Base-by-base conservation (phyloP, 1,284 basidiomycete species). In the Vanrija sp. region DNA sequence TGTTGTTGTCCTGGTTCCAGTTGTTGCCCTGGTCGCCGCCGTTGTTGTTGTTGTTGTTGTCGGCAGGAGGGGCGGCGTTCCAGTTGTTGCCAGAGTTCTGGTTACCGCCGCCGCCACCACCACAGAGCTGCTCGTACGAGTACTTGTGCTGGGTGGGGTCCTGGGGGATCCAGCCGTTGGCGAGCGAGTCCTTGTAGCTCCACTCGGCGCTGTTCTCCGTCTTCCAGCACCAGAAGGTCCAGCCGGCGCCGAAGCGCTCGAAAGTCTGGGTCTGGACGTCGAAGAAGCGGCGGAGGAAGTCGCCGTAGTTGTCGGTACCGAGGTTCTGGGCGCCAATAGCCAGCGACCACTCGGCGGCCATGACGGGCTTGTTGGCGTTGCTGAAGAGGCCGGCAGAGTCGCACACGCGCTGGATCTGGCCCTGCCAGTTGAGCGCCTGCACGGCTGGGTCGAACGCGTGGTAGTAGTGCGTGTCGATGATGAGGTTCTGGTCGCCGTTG, bases 401-500 rank as follows among this genome's bases (percentile, higher is more conserved):
- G 68, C 89, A 93, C 6, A 86, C 73, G 51, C 75, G 61, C 59
- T 64, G 39, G 48, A 93, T 85, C 65, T 92, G 89, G 57, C 85
- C 70, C 50, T 81, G 77, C 58, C 80, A 78, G 31, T 82, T 77
- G 37, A 83, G 79, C 24, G 75, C 67, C 9, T 87, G 77, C 66
- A 85, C 82, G 9, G 68, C 68, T 62, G 82, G 77, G 62, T 82
- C 84, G 75, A 90, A 89, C 48, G 89, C 83, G 67, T 89, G 87
- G 68, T 91, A 89, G 73, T 85, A 81, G 73, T 91, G 88, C 80
- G 57, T 89, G 74, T 96, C 93, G 75, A 96, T 81, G 22, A 85
- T 82, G 24, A 94, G 90, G 36, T 84, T 84, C 49, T 77, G 63
- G 65, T 78, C 62, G 31, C 31, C 31, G 1, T 81, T 78, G 80